These are phyloP conservation scores for Scedosporium minutisporum DNA, from an alignment of 2,329 filamentous ascomycete genomes.

Conservation along the genomic window DNA sequence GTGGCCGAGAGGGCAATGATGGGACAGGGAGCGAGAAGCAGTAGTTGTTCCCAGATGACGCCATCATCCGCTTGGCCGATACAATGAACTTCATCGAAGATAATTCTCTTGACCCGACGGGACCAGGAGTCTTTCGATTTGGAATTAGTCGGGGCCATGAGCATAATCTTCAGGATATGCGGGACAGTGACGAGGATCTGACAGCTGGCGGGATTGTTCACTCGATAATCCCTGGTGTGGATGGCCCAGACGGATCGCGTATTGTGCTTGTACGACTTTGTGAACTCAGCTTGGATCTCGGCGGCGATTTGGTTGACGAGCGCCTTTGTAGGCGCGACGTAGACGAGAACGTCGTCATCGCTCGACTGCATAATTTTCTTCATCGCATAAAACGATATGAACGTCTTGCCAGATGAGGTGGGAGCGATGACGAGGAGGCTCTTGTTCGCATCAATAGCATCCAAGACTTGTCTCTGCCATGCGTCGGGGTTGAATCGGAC, in stretches of 20 bases:
- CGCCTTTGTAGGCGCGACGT: slow-evolving; percentile 73
- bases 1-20: slow-evolving; percentile 75
- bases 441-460: slow-evolving; percentile 59
- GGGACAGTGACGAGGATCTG: slow-evolving; percentile 72
- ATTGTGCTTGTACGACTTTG: slow-evolving; percentile 51
- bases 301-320: slow-evolving; percentile 77
- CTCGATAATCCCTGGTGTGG: slow-evolving; percentile 63
- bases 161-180: slow-evolving; percentile 70
- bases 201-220: slow-evolving; percentile 64
- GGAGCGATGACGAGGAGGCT: slow-evolving; percentile 69
- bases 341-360: slow-evolving; percentile 63
- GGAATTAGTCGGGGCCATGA: slow-evolving; percentile 56
- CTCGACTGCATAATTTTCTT: slow-evolving; percentile 59
- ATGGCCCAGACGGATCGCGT: slow-evolving; percentile 67
- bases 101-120: slow-evolving; percentile 59
- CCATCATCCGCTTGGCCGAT: slow-evolving; percentile 71
- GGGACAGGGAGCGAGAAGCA: slow-evolving; percentile 64
- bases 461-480: slow-evolving; percentile 67
- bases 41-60: slow-evolving; percentile 67
- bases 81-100: slow-evolving; percentile 75
- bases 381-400: slow-evolving; percentile 80
- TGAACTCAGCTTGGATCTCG: slow-evolving; percentile 65
- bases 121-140: slow-evolving; percentile 48
- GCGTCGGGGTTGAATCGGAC: slow-evolving; percentile 64
- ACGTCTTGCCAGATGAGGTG: slow-evolving; percentile 73